phyloP scores from a whole-genome alignment of 805 yeast genomes.

The Lachancea waltii region DNA sequence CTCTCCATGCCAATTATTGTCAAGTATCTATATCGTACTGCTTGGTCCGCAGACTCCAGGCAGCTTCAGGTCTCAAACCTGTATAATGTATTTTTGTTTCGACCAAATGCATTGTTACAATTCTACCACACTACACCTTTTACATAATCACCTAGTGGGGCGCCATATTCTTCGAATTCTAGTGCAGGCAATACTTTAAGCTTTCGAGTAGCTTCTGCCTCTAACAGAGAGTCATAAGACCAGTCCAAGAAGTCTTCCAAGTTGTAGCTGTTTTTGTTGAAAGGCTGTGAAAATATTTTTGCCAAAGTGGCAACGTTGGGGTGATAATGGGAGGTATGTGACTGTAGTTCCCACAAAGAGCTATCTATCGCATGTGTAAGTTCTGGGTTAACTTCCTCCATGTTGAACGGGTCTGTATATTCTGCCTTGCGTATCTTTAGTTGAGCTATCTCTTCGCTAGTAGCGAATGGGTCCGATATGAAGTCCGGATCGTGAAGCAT shows the following conservation, averaged over 20 bases:
- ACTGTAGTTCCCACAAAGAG: conserved; percentile 87
- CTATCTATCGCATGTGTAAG: conserved; percentile 73
- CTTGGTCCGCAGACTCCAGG: no score
- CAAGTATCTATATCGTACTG: no score
- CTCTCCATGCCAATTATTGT: not conserved
- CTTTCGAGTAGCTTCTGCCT: conserved; percentile 56
- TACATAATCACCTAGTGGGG: conserved; percentile 17
- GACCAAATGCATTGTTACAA: no score
- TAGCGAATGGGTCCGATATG: conserved; percentile 24
- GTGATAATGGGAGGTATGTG: conserved; percentile 79
- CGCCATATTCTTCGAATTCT: conserved; percentile 50
- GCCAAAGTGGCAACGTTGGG: conserved; percentile 94
- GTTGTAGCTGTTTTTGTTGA: conserved; percentile 77
- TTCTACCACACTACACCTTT: conserved; percentile 27
- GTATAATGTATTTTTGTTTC: not conserved
- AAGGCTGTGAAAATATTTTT: conserved; percentile 81
- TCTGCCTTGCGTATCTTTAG: conserved; percentile 18
- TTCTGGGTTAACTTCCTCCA: conserved; percentile 64
- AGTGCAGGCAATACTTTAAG: conserved; percentile 69
- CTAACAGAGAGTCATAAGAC: conserved; percentile 62
- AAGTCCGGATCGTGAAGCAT: conserved; percentile 54
- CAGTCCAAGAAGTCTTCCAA: conserved; percentile 94
- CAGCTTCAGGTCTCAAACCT: no score
- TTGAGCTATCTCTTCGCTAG: conserved; percentile 24
- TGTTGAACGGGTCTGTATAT: conserved; percentile 61